Percentiles rank a stretch among this genome's conserved stretches.
These are phyloP conservation scores for Dactylellina parvicollis DNA, from an alignment of 2,329 filamentous ascomycete genomes.

Conservation along the genomic window DNA sequence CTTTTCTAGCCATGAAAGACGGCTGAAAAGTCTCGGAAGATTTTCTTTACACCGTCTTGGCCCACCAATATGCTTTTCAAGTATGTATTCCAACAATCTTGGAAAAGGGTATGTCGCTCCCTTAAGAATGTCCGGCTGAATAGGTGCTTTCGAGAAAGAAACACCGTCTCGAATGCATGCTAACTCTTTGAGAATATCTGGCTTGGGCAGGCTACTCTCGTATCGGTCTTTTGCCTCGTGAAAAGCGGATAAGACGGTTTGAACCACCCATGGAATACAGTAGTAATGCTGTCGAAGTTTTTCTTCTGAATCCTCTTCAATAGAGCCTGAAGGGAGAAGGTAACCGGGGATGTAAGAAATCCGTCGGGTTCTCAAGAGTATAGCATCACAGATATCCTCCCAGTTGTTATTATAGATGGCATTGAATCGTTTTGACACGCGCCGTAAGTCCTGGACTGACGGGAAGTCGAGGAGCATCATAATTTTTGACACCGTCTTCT, in stretches of 20 bases:
- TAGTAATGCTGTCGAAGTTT: constrained; percentile 22
- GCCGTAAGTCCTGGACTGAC: constrained; percentile 11
- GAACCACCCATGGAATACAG: constrained; percentile 34
- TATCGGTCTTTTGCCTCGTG: background rate
- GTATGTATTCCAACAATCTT: constrained; percentile 13
- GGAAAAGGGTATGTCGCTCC: constrained; percentile 28
- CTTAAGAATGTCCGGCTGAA: constrained; percentile 7
- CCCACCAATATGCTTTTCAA: constrained; percentile 29
- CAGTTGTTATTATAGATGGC: constrained; percentile 6
- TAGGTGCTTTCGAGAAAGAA: background rate
- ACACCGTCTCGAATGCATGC: background rate
- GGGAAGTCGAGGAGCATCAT: constrained; percentile 27
- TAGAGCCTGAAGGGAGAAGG: background rate
- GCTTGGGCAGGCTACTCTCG: background rate
- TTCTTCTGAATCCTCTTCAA: constrained; percentile 16
- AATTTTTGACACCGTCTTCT: background rate
- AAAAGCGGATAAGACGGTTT: constrained; percentile 8
- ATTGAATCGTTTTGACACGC: constrained; percentile 11
- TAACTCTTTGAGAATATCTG: background rate
- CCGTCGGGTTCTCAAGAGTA: background rate
- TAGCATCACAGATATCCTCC: constrained; percentile 23
- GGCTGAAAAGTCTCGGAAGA: constrained; percentile 6
- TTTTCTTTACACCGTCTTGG: constrained; percentile 21
- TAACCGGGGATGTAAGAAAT: constrained; percentile 18
- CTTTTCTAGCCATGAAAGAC: constrained; percentile 3